Percentiles rank a stretch among this genome's conserved stretches.
Evolutionary conservation across 495 filamentous ascomycete species (phyloP).

Genomic region (Aspergillus panamensis): DNA sequence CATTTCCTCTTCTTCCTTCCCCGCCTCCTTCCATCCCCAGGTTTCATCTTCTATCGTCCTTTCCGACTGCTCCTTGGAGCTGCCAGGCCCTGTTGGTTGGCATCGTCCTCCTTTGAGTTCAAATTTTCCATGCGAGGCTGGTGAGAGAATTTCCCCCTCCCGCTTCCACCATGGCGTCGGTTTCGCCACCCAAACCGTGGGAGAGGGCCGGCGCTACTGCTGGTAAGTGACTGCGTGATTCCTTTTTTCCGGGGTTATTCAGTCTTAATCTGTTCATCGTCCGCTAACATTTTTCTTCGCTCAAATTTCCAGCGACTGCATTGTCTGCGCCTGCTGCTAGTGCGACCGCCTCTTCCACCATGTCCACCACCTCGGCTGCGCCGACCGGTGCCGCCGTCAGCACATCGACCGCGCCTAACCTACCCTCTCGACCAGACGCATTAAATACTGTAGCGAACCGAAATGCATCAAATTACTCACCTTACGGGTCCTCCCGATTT

Average conservation of each 20-base stretch:
- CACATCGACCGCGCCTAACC: conserved; percentile 57
- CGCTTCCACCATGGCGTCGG: conserved; percentile 45
- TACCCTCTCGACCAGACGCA: conserved; percentile 75
- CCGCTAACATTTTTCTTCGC: conserved; percentile 6
- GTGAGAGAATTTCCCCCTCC: conserved; percentile 24
- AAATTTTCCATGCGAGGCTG: conserved; percentile 33
- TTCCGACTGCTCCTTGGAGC: background rate
- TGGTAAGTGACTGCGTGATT: conserved; percentile 33
- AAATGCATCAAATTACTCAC: conserved; percentile 78
- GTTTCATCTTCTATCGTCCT: conserved; percentile 14
- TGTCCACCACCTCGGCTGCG: conserved; percentile 32
- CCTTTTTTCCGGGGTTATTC: background rate
- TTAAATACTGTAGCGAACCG: conserved; percentile 75
- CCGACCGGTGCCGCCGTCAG: conserved; percentile 41
- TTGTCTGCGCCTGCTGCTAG: conserved; percentile 35
- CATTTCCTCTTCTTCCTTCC: conserved; percentile 9
- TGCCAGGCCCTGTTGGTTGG: conserved; percentile 5
- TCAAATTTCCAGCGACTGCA: conserved; percentile 32
- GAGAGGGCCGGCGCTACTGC: conserved; percentile 69
- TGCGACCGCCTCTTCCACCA: conserved; percentile 38
- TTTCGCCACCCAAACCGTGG: conserved; percentile 95
- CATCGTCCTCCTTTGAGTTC: conserved; percentile 4
- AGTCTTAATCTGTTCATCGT: conserved; percentile 8
- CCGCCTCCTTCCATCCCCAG: conserved; percentile 15
- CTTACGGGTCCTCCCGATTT: conserved; percentile 63